Conservation (phyloP, 805 yeast genomes). For the Zygoascus flipseniorum region DNA sequence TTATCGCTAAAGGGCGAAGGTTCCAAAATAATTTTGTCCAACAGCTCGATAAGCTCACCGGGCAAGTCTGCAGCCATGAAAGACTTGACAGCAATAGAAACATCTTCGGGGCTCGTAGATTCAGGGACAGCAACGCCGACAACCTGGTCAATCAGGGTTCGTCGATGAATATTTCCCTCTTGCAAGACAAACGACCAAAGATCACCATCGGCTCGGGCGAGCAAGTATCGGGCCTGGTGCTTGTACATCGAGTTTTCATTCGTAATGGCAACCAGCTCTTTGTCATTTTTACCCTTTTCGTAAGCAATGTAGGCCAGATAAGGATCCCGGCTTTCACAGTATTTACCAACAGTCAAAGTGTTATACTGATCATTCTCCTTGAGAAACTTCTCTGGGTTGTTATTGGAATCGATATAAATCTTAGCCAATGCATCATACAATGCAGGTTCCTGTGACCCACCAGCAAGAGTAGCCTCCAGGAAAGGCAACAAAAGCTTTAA, state of each 20-base stretch:
- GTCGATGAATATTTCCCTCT: slow-evolving; percentile 74
- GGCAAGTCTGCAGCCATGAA: slow-evolving; percentile 95
- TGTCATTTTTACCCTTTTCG: slow-evolving; percentile 89
- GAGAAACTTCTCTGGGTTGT: slow-evolving; percentile 94
- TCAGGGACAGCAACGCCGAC: slow-evolving; percentile 96
- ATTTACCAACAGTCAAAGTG: slow-evolving; percentile 91
- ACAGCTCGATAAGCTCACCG: slow-evolving; percentile 82
- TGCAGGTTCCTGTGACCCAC: slow-evolving; percentile 77
- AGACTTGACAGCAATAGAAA: slow-evolving; percentile 87
- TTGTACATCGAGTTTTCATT: slow-evolving; percentile 97
- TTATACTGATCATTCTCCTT: slow-evolving; percentile 85
- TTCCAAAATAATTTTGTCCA: slow-evolving; percentile 93
- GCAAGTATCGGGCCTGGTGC: slow-evolving; percentile 94
- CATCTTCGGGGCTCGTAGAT: slow-evolving; percentile 84
- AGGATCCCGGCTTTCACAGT: slow-evolving; percentile 99
- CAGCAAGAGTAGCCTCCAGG: slow-evolving; percentile 81
- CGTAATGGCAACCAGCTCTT: slow-evolving; percentile 81
- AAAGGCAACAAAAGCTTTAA: slow-evolving; percentile 86
- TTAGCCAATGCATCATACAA: slow-evolving; percentile 93
- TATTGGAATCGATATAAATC: slow-evolving; percentile 95
- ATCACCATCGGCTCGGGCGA: slow-evolving; percentile 74
- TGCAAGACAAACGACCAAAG: slow-evolving; percentile 76
- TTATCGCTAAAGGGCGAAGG: slow-evolving; percentile 96
- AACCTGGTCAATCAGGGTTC: slow-evolving; percentile 87
- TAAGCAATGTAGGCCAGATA: slow-evolving; percentile 95